Evolutionary conservation across 2,329 filamentous ascomycete species (phyloP), one percentile per base, ranked within the genome.

Genomic region (Canariomyces notabilis): DNA sequence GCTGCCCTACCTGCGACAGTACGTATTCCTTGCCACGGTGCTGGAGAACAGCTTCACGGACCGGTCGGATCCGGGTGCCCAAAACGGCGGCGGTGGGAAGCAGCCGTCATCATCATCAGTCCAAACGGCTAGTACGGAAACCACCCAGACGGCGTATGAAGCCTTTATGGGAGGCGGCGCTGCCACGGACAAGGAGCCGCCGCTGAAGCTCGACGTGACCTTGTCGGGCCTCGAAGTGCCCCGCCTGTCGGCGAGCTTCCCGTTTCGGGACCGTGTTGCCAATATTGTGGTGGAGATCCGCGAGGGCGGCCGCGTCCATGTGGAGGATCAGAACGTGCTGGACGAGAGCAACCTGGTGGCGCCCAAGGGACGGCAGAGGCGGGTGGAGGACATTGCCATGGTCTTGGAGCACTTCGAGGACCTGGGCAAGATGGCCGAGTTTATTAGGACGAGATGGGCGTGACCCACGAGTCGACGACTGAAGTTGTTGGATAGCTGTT

Each of bases 1-100:
- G 60, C 72, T 94, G n/a, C 86, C 87, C 0, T 71, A 76, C 4
- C 69, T 93, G 14, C 75, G 88, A 12, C 87, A 93, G 61, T 93
- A 88, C 59, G 83, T 84, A 0, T 81, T 85, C 54, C 69, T 88
- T 4, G 80, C 80, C 1, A 78, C 72, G 0, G 64, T 93, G 2
- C 71, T 91, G 3, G 68, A 74, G 45, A 79, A 77, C 40, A 80
- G 75, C 46, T 85, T 88, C 57, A 70, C 69, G 29, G 59, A 66
- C 4, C 62, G 60, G 37, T 42, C 57, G 22, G 50, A 32, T 29
- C 63, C 58, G 6, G 53, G 56, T 8, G 57, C 4, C 26, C 26
- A 29, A 12, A 12, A 8, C 26, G 14, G 14, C 26, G 26, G 8
- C 26, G 14, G 14, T 12, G 26, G 8, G 26, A 29, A 29, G 26